phyloP scores from a whole-genome alignment of 768 basidiomycete species.

The Heimioporus sp. region DNA sequence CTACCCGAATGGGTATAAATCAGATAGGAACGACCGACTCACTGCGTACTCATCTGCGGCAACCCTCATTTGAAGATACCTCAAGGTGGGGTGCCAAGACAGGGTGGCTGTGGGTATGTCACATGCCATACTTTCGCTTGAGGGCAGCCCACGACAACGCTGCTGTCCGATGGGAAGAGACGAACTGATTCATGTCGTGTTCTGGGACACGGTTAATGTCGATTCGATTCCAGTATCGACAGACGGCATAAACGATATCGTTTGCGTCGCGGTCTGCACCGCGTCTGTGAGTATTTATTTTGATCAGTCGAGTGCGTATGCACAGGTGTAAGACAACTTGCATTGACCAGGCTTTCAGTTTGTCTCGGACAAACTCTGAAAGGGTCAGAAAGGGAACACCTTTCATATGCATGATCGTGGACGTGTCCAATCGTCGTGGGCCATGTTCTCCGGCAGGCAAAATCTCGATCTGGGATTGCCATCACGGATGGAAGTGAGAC shows the following conservation, averaged over 20 bases:
- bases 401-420: slow-evolving; percentile 66
- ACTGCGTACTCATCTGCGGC: background rate
- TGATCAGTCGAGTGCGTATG: slow-evolving; percentile 10
- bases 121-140: slow-evolving; percentile 70
- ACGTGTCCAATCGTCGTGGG: slow-evolving; percentile 66
- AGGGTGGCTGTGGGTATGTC: slow-evolving; percentile 7
- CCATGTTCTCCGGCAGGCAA: slow-evolving; percentile 79
- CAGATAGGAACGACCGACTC: slow-evolving; percentile 26
- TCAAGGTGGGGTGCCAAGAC: slow-evolving; percentile 2
- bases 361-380: slow-evolving; percentile 84
- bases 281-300: slow-evolving; percentile 45
- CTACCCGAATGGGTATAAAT: slow-evolving; percentile 24
- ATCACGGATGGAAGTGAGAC: slow-evolving; percentile 1
- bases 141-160: slow-evolving; percentile 74
- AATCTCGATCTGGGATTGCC: slow-evolving; percentile 66
- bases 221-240: slow-evolving; percentile 76
- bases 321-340: slow-evolving; percentile 33
- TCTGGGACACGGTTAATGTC: slow-evolving; percentile 87
- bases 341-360: slow-evolving; percentile 83
- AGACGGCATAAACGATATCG: slow-evolving; percentile 70
- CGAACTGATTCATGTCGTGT: slow-evolving; percentile 81
- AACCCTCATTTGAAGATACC: background rate
- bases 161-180: slow-evolving; percentile 54
- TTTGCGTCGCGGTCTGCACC: slow-evolving; percentile 70
- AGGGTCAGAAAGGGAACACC: slow-evolving; percentile 79